A percentile compares a stretch with the other conserved stretches of the same genome.
These are phyloP conservation scores for Phytophthora uliginosa DNA, from an alignment of 352 stramenopile species.

Conservation along the genomic window DNA sequence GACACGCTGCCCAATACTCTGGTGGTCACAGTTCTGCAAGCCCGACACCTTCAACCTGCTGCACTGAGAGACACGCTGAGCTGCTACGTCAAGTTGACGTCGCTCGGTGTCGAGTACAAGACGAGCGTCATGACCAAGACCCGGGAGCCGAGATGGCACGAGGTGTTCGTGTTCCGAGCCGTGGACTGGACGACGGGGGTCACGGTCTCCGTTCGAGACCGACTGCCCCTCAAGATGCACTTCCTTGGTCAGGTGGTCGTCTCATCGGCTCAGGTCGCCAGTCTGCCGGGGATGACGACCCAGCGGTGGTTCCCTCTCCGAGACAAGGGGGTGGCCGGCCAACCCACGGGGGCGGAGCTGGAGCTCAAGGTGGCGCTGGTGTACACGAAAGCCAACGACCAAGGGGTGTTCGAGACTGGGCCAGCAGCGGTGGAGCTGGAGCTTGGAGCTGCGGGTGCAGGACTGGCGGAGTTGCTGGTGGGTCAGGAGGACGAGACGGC, in stretches of 20 bases:
- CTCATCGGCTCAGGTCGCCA: constrained; percentile 63
- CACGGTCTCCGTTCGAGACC: constrained; percentile 75
- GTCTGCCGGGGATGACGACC: constrained; percentile 62
- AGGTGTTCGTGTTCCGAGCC: constrained; percentile 80
- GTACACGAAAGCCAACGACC: constrained; percentile 76
- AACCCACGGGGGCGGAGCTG: constrained; percentile 58
- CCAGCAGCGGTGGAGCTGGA: constrained; percentile 29
- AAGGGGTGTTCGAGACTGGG: constrained; percentile 28
- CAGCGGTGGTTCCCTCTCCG: constrained; percentile 69
- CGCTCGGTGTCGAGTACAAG: constrained; percentile 72
- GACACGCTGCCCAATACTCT: constrained; percentile 80
- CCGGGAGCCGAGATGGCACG: constrained; percentile 77
- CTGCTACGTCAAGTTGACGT: constrained; percentile 82
- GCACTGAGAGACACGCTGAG: constrained; percentile 69
- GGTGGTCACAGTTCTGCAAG: constrained; percentile 77
- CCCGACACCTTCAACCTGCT: constrained; percentile 55
- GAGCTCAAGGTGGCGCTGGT: constrained; percentile 79
- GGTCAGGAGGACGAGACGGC: constrained; percentile 88
- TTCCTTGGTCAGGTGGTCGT: constrained; percentile 75
- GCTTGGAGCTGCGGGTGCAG: constrained; percentile 10
- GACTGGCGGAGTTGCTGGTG: constrained; percentile 40
- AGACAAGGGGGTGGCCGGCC: constrained; percentile 49
- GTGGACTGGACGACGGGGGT: constrained; percentile 74
- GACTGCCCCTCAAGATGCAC: constrained; percentile 79
- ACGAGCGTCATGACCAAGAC: constrained; percentile 75